Evolutionary conservation across 1,284 basidiomycete species (phyloP), one percentile per base, ranked within the genome.

Genomic region (Papiliotrema laurentii): DNA sequence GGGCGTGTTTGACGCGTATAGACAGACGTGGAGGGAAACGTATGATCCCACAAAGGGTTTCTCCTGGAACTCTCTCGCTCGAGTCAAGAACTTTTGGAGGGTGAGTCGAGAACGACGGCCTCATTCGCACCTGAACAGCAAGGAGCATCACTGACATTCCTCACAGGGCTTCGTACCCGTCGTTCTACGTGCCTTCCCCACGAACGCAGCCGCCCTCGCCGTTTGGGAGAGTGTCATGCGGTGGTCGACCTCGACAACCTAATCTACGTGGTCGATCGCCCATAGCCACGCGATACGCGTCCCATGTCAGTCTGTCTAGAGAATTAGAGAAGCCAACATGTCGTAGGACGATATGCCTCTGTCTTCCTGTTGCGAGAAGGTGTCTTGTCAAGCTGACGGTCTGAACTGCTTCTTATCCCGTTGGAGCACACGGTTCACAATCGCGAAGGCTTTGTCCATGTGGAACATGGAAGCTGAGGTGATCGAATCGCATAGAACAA

Each of bases 181-280:
- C 22, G 66, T 67, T 1, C 51, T 74, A 9, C 50, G 72, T 24
- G 72, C 72, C 2, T 73, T 73, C 55, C 72, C 72, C 1, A 72
- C 71, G 0, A 74, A 74, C 47, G 72, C 72, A 4, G 70, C 72
- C 5, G 72, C 72, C 9, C 53, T 74, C 34, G 65, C 69, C 2
- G 72, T 74, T 3, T 74, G 71, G 69, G 72, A 74, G 50, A 66
- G 59, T 3, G 66, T 71, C 4, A 74, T 74, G 72, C 51, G 69
- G 28, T 68, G 41, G 41, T 31, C 25, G 6, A 24, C 18, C 31
- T 31, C 42, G 28, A 33, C 44, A n/a, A n/a, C n/a, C n/a, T n/a
- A n/a, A n/a, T n/a, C n/a, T n/a, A n/a, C n/a, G n/a, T n/a, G n/a
- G n/a, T n/a, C n/a, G n/a, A n/a, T n/a, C n/a, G n/a, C n/a, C n/a